Percentiles rank a stretch among this genome's conserved stretches.
phyloP scores from a whole-genome alignment of 805 yeast species.

The Groenewaldozyma salmanticensis region DNA sequence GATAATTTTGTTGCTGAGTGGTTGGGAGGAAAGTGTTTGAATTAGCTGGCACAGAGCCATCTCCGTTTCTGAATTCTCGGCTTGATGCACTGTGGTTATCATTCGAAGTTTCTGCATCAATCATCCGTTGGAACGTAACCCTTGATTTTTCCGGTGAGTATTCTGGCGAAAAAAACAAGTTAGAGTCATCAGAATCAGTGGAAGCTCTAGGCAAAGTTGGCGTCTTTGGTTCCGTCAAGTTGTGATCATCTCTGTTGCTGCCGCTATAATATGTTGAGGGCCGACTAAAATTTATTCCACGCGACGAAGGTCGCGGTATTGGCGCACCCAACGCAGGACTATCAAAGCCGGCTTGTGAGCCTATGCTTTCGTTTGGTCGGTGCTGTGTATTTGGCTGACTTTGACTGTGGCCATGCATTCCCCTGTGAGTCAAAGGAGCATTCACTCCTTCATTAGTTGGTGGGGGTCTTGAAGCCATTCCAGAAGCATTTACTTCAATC shows the following conservation, averaged over 20 bases:
- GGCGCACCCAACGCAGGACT: conserved; percentile 1
- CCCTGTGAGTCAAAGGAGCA: not conserved
- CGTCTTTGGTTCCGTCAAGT: not conserved
- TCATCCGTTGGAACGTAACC: not conserved
- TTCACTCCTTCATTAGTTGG: not conserved
- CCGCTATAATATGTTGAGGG: conserved; percentile 18
- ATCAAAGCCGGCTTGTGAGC: not conserved
- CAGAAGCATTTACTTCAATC: no score
- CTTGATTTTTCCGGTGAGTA: conserved; percentile 1
- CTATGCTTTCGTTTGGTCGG: not conserved
- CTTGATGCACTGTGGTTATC: no score
- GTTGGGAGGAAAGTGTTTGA: no score
- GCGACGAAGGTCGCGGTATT: conserved; percentile 7
- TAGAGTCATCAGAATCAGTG: conserved; percentile 3
- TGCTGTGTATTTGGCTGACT: no score
- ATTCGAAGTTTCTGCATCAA: no score
- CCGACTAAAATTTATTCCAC: conserved; percentile 17
- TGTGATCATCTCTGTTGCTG: not conserved
- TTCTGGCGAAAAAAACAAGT: conserved; percentile 3
- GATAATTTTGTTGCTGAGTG: not conserved
- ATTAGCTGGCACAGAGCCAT: no score
- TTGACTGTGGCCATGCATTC: conserved; percentile 1
- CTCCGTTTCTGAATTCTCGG: no score
- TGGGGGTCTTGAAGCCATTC: not conserved
- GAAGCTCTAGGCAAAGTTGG: conserved; percentile 1